A percentile compares a stretch with the other conserved stretches of the same genome.
phyloP scores from a whole-genome alignment of 768 basidiomycete species.

The Astraeus odoratus region DNA sequence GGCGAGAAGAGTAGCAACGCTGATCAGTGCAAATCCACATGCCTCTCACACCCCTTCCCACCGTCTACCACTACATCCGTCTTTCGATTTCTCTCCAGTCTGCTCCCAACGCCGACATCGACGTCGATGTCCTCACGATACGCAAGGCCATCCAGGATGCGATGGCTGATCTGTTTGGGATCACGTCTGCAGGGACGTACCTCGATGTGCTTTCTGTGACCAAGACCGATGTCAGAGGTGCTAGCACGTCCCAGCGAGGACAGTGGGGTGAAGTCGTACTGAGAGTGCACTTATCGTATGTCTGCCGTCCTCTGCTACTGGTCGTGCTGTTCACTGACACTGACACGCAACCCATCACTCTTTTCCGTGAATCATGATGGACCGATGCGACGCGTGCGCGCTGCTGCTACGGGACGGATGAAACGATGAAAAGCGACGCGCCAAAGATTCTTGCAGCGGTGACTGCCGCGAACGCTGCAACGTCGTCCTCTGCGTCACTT shows the following conservation, averaged over 20 bases:
- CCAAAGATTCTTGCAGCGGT: constrained; percentile 20
- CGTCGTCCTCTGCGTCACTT: constrained; percentile 7
- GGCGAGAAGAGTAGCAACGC: no score
- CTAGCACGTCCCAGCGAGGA: not conserved
- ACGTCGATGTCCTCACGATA: constrained; percentile 36
- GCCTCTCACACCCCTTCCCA: constrained; percentile 32
- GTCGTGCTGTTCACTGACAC: no score
- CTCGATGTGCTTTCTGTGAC: constrained; percentile 53
- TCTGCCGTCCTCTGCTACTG: not conserved
- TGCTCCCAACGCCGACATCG: not conserved
- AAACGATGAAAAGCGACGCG: constrained; percentile 15
- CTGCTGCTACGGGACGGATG: not conserved
- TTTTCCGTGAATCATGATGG: not conserved
- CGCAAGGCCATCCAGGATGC: constrained; percentile 52
- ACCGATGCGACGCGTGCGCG: not conserved
- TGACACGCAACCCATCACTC: not conserved
- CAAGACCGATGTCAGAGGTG: constrained; percentile 8
- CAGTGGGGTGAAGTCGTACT: constrained; percentile 14
- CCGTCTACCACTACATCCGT: no score
- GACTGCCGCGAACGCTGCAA: constrained; percentile 14
- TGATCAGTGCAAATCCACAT: constrained; percentile 49
- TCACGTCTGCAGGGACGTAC: constrained; percentile 42
- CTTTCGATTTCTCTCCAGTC: no score
- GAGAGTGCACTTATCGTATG: constrained; percentile 16
- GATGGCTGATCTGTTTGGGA: constrained; percentile 48